Evolutionary conservation across 2,329 filamentous ascomycete genomes (phyloP).

Genomic region (Xylaria sp.): DNA sequence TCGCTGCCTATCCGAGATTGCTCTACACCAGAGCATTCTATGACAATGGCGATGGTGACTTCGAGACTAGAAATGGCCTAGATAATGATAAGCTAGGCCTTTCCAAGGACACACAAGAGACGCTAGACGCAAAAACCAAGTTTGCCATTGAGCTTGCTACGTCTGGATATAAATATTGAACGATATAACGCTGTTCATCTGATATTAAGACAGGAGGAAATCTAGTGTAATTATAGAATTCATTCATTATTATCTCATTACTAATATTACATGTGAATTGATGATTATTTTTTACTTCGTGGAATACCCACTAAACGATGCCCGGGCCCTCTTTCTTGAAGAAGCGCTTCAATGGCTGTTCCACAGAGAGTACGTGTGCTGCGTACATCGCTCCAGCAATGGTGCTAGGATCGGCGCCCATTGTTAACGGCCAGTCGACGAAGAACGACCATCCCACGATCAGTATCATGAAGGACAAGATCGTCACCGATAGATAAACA

Average conservation of each 20-base stretch:
- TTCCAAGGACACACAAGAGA: conserved; percentile 58
- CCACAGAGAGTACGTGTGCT: conserved; percentile 20
- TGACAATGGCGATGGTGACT: conserved; percentile 52
- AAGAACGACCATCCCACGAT: conserved; percentile 55
- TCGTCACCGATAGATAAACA: conserved; percentile 52
- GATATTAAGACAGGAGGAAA: neutral
- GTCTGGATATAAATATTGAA: conserved; percentile 40
- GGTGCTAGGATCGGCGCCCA: conserved; percentile 59
- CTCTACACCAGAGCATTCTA: conserved; percentile 69
- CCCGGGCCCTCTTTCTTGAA: conserved; percentile 9
- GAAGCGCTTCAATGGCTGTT: conserved; percentile 6
- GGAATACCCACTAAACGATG: conserved; percentile 13
- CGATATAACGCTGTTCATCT: neutral
- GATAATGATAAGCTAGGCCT: conserved; percentile 67
- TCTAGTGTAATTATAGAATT: neutral
- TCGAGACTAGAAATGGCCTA: conserved; percentile 54
- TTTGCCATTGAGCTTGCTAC: conserved; percentile 53
- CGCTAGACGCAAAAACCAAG: conserved; percentile 66
- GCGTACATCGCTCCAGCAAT: conserved; percentile 59
- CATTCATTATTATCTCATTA: conserved; percentile 4
- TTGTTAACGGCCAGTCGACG: conserved; percentile 54
- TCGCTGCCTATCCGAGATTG: conserved; percentile 56
- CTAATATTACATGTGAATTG: neutral
- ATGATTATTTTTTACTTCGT: neutral
- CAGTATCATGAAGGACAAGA: conserved; percentile 57